phyloP scores from a whole-genome alignment of 1,284 basidiomycete genomes.

The Neonothopanus nambi region DNA sequence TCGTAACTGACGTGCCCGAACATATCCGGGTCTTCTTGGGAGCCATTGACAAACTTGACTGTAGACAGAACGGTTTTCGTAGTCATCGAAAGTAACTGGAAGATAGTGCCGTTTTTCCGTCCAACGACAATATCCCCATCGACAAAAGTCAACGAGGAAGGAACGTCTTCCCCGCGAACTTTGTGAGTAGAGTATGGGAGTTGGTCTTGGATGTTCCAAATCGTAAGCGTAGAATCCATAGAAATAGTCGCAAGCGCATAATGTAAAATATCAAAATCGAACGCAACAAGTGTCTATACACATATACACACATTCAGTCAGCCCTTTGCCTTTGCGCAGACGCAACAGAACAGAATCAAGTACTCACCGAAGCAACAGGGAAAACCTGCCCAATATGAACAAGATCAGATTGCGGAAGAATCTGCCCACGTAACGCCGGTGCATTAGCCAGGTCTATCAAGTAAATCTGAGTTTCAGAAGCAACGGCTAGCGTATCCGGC shows the following conservation, averaged over 20 bases:
- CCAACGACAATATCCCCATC: slow-evolving; percentile 79
- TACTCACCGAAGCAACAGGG: slow-evolving; percentile 65
- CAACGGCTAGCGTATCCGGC: slow-evolving; percentile 73
- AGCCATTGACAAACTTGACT: slow-evolving; percentile 71
- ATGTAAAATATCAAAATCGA: slow-evolving; percentile 77
- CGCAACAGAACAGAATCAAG: not conserved
- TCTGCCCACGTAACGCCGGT: slow-evolving; percentile 58
- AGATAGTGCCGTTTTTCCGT: slow-evolving; percentile 75
- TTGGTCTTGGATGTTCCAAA: slow-evolving; percentile 77
- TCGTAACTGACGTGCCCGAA: slow-evolving; percentile 84
- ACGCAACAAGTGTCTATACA: slow-evolving; percentile 68
- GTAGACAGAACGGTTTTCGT: slow-evolving; percentile 74
- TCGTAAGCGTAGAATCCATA: slow-evolving; percentile 73
- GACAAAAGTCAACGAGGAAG: slow-evolving; percentile 78
- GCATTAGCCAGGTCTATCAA: slow-evolving; percentile 69
- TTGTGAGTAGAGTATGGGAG: slow-evolving; percentile 71
- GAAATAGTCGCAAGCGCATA: slow-evolving; percentile 76
- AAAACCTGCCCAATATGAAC: slow-evolving; percentile 66
- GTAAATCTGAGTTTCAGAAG: slow-evolving; percentile 71
- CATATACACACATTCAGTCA: not conserved
- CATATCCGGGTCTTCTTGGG: slow-evolving; percentile 72
- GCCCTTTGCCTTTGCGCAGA: slow-evolving; percentile 1
- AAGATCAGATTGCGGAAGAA: slow-evolving; percentile 64
- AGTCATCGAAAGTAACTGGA: slow-evolving; percentile 73
- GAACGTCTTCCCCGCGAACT: slow-evolving; percentile 72